Evolutionary conservation across 2,329 filamentous ascomycete species (phyloP), one percentile per base, ranked within the genome.

Genomic region (Hortaea werneckii): DNA sequence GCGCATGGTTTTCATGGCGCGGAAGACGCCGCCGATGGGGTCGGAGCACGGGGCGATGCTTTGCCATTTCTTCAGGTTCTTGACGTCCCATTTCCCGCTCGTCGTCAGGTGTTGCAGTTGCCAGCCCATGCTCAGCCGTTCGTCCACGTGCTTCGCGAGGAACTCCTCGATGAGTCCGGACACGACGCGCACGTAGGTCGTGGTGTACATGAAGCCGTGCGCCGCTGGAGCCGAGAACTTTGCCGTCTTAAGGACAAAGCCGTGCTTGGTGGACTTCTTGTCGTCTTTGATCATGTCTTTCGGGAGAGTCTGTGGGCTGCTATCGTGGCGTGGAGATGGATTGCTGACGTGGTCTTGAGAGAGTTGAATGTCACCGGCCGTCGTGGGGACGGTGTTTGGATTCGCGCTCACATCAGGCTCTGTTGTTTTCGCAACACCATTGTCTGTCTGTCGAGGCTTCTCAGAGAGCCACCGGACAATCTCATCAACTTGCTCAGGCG

Each of bases 41-140:
- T 55, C 51, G 1, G 58, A 58, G 45, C 55, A 56, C 5, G 50
- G 47, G 1, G 49, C 44, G 10, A 57, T 51, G 6, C 11, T 12
- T 85, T 32, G 29, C 43, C 43, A 45, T 12, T 79, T 80, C 63
- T 78, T 80, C 8, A 95, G 74, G 59, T 96, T 96, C 69, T 96
- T 96, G 54, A 96, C 87, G 60, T 95, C 90, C 90, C 90, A 96
- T 68, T 96, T 96, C 3, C 89, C 89, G 54, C 88, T 85, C 1
- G 84, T 87, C 2, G 85, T 87, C 26, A 96, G 78, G 58, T 92
- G 83, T 57, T 90, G 85, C 11, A 96, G 73, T 65, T 96, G 90
- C 89, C 90, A 96, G 38, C 83, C 86, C 28, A 90, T 78, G 1
- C 81, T 85, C 10, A 95, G 76, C 6, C 88, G 80, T 7, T 80